These are phyloP conservation scores for Termitomyces bulborhizus DNA, from an alignment of 768 basidiomycete species.

Conservation along the genomic window DNA sequence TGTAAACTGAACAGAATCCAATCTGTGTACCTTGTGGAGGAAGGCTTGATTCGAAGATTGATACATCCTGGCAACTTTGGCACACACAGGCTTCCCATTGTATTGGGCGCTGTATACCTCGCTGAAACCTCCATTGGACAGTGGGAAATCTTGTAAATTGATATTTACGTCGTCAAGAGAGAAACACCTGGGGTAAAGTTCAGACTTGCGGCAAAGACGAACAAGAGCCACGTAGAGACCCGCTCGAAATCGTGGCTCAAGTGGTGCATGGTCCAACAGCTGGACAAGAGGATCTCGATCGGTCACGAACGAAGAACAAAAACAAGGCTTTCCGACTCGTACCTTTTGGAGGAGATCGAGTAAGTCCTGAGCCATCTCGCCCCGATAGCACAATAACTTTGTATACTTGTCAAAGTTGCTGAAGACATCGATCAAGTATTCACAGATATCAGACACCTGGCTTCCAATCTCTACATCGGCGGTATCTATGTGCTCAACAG, in stretches of 20 bases:
- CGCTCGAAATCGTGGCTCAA: conserved; percentile 2
- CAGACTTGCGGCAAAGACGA: conserved; percentile 18
- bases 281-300: background rate
- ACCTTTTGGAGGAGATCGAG: conserved; percentile 23
- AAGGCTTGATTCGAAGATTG: conserved; percentile 13
- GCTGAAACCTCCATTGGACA: conserved; percentile 20
- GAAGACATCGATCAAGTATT: conserved; percentile 10
- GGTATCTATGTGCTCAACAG: background rate
- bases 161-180: conserved; percentile 10
- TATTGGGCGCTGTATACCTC: conserved; percentile 21
- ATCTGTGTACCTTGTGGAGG: conserved; percentile 18
- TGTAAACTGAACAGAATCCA: background rate
- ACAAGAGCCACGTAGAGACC: conserved; percentile 14
- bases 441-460: conserved; percentile 11
- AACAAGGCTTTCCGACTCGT: background rate
- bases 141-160: background rate
- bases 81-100: conserved; percentile 15
- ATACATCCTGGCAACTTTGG: conserved; percentile 22
- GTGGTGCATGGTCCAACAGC: conserved; percentile 14
- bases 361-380: conserved; percentile 12
- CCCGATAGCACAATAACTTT: conserved; percentile 13
- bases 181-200: conserved; percentile 22
- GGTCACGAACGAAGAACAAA: background rate
- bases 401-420: conserved; percentile 14
- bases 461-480: background rate